phyloP scores from a whole-genome alignment of 2,329 filamentous ascomycete species.

The Fusarium piperis region DNA sequence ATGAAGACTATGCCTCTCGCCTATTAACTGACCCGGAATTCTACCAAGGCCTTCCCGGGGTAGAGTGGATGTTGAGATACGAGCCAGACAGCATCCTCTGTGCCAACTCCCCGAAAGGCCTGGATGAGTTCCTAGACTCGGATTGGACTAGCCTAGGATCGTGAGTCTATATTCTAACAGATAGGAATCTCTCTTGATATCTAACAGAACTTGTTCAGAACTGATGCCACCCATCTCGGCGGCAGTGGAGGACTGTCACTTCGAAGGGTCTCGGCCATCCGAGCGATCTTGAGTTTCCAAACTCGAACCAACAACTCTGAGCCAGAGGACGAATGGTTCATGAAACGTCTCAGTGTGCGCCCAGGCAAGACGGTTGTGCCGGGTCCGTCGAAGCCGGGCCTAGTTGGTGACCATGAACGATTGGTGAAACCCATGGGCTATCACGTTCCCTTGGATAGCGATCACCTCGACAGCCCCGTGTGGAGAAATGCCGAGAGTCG shows the following conservation, averaged over 20 bases:
- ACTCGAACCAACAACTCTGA: constrained; percentile 2
- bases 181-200: neutral
- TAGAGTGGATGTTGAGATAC: constrained; percentile 65
- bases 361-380: neutral
- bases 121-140: constrained; percentile 48
- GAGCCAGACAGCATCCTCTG: constrained; percentile 67
- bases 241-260: constrained; percentile 66
- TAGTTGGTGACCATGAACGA: neutral
- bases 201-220: neutral
- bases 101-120: constrained; percentile 60
- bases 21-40: constrained; percentile 62
- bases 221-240: constrained; percentile 54
- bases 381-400: neutral
- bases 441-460: constrained; percentile 10
- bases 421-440: neutral
- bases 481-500: neutral
- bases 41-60: constrained; percentile 60
- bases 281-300: constrained; percentile 59
- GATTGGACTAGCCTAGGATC: neutral
- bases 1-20: constrained; percentile 37
- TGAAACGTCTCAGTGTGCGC: neutral
- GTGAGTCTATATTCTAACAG: neutral
- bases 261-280: constrained; percentile 61
- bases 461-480: neutral
- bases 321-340: neutral